Evolutionary conservation across 192 early-diverging fungal genomes (phyloP), one percentile per base, ranked within the genome.

Genomic region (Coemansia sp.): DNA sequence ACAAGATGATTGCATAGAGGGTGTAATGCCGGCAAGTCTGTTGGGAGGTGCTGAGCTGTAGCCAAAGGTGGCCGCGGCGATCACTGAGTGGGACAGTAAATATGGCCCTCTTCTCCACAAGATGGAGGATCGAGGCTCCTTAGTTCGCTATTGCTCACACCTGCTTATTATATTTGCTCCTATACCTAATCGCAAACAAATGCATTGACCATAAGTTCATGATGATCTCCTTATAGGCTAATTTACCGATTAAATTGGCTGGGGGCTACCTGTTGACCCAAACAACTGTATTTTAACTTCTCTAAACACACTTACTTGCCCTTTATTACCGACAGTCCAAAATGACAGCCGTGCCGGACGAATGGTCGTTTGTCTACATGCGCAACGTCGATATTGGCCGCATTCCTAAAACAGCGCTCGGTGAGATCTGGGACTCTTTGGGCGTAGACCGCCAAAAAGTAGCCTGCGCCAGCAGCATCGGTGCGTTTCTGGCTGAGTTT

Each of bases 351-450:
- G 16, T 33, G 57, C 31, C 13, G 57, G 57, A 18, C 57, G 39
- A 31, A 2, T 83, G 81, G 81, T 57, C 5, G 43, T 78, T 83
- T 44, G 76, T 83, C n/a, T 83, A 83, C 52, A 75, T 83, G 73
- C 81, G 76, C 39, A 83, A 83, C 70, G 61, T 83, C 40, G 81
- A 83, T 62, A 73, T 78, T 41, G 60, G 66, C 1, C 81, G 81
- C 10, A 50, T 83, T 46, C 29, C 72, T 11, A 24, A 34, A 11
- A 0, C 18, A 11, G 41, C 46, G 2, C 62, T 83, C 34, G 47
- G 39, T 16, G 41, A 62, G 16, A 64, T 78, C 9, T 83, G 81
- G 81, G 52, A 29, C 16, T 31, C 39, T 0, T 33, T 83, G 20
- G 70, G 67, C 12, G 34, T 83, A 24, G 76, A 78, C 49, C 5